Conservation (phyloP, 768 basidiomycete genomes). For the Tricholoma bakamatsutake region DNA sequence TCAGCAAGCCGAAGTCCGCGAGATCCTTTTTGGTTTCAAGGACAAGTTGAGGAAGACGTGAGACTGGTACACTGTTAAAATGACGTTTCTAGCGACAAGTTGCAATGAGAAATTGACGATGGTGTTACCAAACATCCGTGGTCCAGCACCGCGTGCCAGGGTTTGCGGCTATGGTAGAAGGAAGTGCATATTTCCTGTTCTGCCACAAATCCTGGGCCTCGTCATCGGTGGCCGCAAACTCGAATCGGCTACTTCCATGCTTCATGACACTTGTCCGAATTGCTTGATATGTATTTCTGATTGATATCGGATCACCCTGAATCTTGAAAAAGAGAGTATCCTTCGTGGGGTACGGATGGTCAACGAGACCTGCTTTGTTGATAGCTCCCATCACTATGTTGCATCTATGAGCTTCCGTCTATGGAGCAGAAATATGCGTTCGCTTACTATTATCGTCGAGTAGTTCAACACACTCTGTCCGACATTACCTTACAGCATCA, state of each 20-base stretch:
- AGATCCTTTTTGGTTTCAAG: conserved; percentile 80
- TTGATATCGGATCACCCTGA: conserved; percentile 63
- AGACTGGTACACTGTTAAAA: conserved; percentile 58
- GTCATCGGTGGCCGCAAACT: conserved; percentile 67
- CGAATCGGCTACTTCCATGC: conserved; percentile 63
- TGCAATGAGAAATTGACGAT: neutral
- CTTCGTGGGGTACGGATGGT: conserved; percentile 55
- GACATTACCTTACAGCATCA: neutral
- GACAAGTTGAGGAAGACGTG: conserved; percentile 61
- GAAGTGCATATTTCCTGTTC: conserved; percentile 80
- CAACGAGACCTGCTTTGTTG: conserved; percentile 57
- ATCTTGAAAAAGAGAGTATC: conserved; percentile 92
- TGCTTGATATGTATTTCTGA: conserved; percentile 50
- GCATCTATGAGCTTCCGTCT: neutral
- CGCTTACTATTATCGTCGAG: conserved; percentile 66
- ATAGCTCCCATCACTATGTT: conserved; percentile 72
- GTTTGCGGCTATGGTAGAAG: conserved; percentile 57
- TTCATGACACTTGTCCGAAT: conserved; percentile 58
- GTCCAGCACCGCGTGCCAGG: conserved; percentile 73
- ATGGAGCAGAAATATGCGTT: neutral
- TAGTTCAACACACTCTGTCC: conserved; percentile 80
- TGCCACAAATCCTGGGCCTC: conserved; percentile 80
- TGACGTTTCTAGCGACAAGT: neutral
- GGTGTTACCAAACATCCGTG: conserved; percentile 81
- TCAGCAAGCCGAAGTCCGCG: conserved; percentile 42